Evolutionary conservation across 352 stramenopile species (phyloP).

Genomic region (Pythium aquatile): DNA sequence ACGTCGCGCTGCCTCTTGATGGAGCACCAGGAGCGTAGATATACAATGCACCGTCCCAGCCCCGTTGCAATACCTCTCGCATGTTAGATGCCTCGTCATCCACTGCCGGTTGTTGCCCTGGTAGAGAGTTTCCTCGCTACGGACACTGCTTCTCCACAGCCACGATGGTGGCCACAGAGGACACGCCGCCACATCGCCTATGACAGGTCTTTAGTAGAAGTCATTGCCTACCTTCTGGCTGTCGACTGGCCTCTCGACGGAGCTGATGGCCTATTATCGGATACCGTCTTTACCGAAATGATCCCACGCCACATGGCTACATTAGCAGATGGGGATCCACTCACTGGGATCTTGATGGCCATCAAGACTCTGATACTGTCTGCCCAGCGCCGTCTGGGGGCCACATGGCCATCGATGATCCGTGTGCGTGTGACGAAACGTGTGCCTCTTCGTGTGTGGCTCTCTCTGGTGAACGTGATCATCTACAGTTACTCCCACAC

Average conservation of each 20-base stretch:
- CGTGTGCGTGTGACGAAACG: too few species aligned
- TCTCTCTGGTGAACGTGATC: too few species aligned
- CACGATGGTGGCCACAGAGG: background rate
- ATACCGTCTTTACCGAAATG: constrained; percentile 2
- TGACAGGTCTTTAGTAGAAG: background rate
- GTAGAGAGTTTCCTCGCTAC: background rate
- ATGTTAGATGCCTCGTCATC: background rate
- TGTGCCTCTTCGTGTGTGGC: too few species aligned
- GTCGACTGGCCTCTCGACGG: background rate
- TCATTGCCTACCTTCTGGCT: background rate
- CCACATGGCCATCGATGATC: background rate
- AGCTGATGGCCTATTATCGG: background rate
- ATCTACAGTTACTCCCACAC: too few species aligned
- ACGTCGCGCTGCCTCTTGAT: too few species aligned
- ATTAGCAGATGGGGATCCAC: background rate
- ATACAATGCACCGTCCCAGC: too few species aligned
- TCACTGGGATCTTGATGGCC: background rate
- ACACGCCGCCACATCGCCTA: background rate
- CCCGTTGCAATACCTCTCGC: too few species aligned
- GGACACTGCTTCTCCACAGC: background rate
- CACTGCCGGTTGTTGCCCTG: background rate
- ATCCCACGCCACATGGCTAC: constrained; percentile 5
- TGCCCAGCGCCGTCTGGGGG: background rate
- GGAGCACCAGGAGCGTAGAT: too few species aligned
- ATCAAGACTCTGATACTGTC: background rate